Evolutionary conservation across 169 alveolate species (phyloP).

Genomic region (Plasmodium falciparum): DNA sequence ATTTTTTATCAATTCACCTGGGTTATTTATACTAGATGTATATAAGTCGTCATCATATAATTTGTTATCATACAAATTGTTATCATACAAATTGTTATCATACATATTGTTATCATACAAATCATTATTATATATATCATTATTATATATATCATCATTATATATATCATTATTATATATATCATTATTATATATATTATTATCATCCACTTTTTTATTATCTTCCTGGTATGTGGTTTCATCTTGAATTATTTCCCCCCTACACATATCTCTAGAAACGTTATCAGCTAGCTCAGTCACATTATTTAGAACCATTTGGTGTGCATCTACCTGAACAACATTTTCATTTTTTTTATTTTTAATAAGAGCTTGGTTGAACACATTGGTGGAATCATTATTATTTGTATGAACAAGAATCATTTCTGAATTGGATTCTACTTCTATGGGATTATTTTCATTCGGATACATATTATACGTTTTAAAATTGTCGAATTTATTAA

Average conservation of each 20-base stretch:
- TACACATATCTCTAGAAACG: not conserved
- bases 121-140: too few species aligned
- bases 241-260: not conserved
- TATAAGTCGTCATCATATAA: too few species aligned
- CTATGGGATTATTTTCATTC: too few species aligned
- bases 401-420: conserved; percentile 1
- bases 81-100: too few species aligned
- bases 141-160: too few species aligned
- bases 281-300: not conserved
- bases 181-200: not conserved
- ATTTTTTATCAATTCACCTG: too few species aligned
- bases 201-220: not conserved
- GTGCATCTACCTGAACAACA: not conserved
- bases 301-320: not conserved
- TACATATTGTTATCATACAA: too few species aligned
- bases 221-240: not conserved
- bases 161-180: too few species aligned
- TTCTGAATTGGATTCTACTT: not conserved
- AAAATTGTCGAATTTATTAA: too few species aligned
- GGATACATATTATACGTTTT: too few species aligned
- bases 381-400: not conserved
- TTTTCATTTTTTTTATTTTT: not conserved
- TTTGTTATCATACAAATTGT: too few species aligned
- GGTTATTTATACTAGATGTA: too few species aligned
- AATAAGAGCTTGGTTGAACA: not conserved